phyloP scores from a whole-genome alignment of 2,329 filamentous ascomycete species.

The Penicillium psychrosexuale region DNA sequence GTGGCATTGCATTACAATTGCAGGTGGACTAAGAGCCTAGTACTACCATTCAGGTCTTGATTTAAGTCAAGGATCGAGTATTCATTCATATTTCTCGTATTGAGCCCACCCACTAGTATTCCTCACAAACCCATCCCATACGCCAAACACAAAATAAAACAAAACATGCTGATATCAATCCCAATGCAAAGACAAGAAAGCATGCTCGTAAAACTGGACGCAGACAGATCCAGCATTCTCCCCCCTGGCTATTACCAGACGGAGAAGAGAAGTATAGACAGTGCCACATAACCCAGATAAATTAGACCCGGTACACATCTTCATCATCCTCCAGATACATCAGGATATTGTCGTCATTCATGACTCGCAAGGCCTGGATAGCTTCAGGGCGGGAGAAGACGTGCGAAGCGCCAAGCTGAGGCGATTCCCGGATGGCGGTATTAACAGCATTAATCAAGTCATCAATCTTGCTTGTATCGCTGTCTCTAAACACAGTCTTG shows the following conservation, averaged over 20 bases:
- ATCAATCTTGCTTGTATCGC: conserved; percentile 71
- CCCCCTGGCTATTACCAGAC: too few relatives aligned
- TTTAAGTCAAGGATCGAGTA: conserved; percentile 3
- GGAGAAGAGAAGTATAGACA: neutral
- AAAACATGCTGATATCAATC: conserved; percentile 23
- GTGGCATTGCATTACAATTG: neutral
- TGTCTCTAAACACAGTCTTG: conserved; percentile 75
- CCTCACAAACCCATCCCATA: conserved; percentile 18
- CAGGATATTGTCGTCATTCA: conserved; percentile 82
- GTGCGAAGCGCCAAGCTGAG: conserved; percentile 48
- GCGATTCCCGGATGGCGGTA: conserved; percentile 53
- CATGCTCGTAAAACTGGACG: conserved; percentile 16
- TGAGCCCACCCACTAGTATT: conserved; percentile 7
- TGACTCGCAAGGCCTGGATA: conserved; percentile 69
- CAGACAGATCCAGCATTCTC: conserved; percentile 1
- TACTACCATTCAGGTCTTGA: neutral
- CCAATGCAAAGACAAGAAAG: conserved; percentile 23
- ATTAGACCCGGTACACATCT: conserved; percentile 67
- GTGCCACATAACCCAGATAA: neutral
- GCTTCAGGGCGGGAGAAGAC: conserved; percentile 71
- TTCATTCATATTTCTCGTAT: conserved; percentile 12
- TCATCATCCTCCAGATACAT: conserved; percentile 65
- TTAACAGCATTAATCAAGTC: conserved; percentile 79
- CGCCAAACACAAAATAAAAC: conserved; percentile 18
- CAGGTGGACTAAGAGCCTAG: neutral